phyloP scores from a whole-genome alignment of 2,329 filamentous ascomycete genomes.

The Sarocladium oryzae region DNA sequence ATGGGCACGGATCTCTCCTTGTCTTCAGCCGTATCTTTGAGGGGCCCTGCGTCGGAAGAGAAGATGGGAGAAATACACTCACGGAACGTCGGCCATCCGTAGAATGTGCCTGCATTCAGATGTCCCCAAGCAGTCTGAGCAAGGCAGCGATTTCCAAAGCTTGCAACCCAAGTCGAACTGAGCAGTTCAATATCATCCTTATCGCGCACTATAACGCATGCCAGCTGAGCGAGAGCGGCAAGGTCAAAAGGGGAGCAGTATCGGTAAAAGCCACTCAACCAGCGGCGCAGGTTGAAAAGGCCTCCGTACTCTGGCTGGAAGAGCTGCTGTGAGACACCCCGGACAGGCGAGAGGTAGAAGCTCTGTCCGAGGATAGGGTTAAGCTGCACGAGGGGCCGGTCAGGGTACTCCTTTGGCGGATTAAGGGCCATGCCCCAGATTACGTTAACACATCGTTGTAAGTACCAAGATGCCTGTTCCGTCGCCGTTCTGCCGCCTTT shows the following conservation, averaged over 20 bases:
- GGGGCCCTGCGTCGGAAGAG: no score
- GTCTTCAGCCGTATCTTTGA: not conserved
- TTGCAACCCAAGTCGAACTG: not conserved
- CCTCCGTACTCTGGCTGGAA: not conserved
- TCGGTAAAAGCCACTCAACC: not conserved
- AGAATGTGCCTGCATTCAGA: not conserved
- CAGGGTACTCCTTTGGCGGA: not conserved
- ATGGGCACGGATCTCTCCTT: not conserved
- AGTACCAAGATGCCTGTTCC: not conserved
- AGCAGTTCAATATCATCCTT: not conserved
- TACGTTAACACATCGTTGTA: not conserved
- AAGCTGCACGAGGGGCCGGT: not conserved
- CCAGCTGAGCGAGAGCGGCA: not conserved
- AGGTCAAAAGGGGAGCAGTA: not conserved
- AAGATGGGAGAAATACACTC: not conserved
- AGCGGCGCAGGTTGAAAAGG: not conserved
- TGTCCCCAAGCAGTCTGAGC: not conserved
- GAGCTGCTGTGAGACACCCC: not conserved
- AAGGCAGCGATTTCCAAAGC: not conserved
- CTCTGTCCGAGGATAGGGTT: not conserved
- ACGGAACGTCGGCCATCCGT: not conserved
- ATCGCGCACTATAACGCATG: not conserved
- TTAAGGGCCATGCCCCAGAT: not conserved
- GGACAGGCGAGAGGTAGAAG: not conserved
- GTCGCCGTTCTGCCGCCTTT: not conserved